A percentile compares a stretch with the other conserved stretches of the same genome.
These are phyloP conservation scores for Isabelozyma pseudorhagii DNA, from an alignment of 805 yeast species.

Conservation along the genomic window DNA sequence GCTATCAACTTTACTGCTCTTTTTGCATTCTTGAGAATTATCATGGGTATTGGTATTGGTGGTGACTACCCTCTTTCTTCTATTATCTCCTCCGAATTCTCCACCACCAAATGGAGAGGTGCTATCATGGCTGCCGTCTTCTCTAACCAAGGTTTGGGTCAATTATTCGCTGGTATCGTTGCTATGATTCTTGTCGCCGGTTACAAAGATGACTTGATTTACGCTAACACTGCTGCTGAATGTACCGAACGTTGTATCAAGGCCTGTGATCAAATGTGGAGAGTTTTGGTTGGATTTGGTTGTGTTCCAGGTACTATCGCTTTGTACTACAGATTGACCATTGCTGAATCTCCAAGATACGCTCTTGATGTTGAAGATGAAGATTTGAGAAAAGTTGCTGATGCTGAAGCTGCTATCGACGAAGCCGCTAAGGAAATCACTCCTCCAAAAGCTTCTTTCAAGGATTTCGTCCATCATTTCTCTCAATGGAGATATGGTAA, in stretches of 20 bases:
- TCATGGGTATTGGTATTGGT: constrained; percentile 96
- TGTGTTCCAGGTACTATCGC: constrained; percentile 85
- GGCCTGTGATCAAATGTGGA: constrained; percentile 94
- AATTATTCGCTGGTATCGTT: constrained; percentile 81
- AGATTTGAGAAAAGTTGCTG: constrained; percentile 52
- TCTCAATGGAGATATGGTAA: constrained; percentile 84
- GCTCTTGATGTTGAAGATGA: constrained; percentile 68
- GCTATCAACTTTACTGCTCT: constrained; percentile 74
- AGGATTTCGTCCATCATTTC: constrained; percentile 72
- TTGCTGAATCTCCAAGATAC: constrained; percentile 93
- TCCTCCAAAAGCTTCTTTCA: constrained; percentile 80
- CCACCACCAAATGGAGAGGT: constrained; percentile 97
- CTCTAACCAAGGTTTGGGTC: constrained; percentile 97
- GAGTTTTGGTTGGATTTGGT: constrained; percentile 85
- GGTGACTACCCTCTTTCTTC: constrained; percentile 95
- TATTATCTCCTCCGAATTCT: constrained; percentile 87
- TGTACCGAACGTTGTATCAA: constrained; percentile 67
- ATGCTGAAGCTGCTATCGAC: constrained; percentile 43
- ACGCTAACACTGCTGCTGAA: constrained; percentile 50
- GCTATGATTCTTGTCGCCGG: constrained; percentile 75
- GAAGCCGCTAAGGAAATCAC: constrained; percentile 33
- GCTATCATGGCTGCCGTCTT: constrained; percentile 96
- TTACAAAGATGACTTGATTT: constrained; percentile 59
- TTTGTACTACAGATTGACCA: constrained; percentile 86
- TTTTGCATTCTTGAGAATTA: constrained; percentile 72